Conservation (phyloP, 139 green algal species). For the Picochlorum sp. region DNA sequence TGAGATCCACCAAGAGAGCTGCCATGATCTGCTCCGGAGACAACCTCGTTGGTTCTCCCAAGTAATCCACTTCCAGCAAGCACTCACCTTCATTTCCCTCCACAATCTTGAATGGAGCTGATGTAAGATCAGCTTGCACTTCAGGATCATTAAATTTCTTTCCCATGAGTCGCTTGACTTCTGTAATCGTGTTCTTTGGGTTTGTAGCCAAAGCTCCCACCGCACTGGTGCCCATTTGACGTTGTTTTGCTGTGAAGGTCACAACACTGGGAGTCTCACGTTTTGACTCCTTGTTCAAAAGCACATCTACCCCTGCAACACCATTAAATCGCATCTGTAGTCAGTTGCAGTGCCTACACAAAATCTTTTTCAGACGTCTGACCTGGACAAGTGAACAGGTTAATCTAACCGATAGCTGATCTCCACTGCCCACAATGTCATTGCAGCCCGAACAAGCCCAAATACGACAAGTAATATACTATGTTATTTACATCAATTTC, state of each 20-base stretch:
- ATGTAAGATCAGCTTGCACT: conserved; percentile 65
- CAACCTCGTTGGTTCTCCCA: conserved; percentile 39
- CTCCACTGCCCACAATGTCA: too few relatives aligned
- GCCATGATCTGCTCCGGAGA: conserved; percentile 68
- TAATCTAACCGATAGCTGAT: too few relatives aligned
- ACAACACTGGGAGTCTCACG: conserved; percentile 84
- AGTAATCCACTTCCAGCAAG: conserved; percentile 59
- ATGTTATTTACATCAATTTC: neutral
- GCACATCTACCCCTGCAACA: conserved; percentile 59
- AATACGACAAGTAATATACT: too few relatives aligned
- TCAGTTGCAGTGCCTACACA: too few relatives aligned
- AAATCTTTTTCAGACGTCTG: too few relatives aligned
- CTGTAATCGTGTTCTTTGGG: conserved; percentile 81
- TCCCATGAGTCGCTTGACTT: conserved; percentile 92
- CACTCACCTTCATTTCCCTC: conserved; percentile 63
- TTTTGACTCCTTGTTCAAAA: conserved; percentile 94
- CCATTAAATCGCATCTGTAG: too few relatives aligned
- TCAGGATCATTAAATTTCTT: conserved; percentile 72
- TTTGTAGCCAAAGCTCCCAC: conserved; percentile 67
- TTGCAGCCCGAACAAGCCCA: too few relatives aligned
- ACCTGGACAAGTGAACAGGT: too few relatives aligned
- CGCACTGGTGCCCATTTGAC: conserved; percentile 75
- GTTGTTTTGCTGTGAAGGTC: conserved; percentile 76
- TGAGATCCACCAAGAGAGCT: conserved; percentile 85
- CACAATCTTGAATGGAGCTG: conserved; percentile 58